Evolutionary conservation across 2,329 filamentous ascomycete species (phyloP), one percentile per base, ranked within the genome.

Genomic region (Colletotrichum horii): DNA sequence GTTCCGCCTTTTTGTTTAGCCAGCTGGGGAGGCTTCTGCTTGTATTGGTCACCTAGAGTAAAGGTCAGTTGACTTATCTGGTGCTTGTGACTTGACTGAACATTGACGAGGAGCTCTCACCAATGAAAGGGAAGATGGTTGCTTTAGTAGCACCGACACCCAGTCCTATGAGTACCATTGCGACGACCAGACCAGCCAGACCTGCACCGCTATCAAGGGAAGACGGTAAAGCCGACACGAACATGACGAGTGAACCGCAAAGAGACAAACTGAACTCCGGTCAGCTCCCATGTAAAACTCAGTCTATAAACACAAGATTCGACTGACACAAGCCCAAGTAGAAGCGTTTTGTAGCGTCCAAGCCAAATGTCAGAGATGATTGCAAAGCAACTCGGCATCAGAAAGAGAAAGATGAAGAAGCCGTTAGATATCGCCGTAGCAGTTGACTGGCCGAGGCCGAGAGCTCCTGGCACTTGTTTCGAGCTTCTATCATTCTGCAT

Each of bases 61-160:
- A 6, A 19, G 22, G 32, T 64, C 22, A 64, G 15, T 9, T 30
- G 16, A 43, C 11, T 7, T 4, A 19, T 48, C 43, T 52, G 24
- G n/a, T 6, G 15, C 28, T n/a, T 15, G 3, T 14, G 7, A 8
- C 34, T 64, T 22, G 24, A n/a, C 1, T 34, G 5, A 14, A 26
- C 0, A 15, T 14, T 24, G 2, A 19, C 3, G 5, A 26, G 5
- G 19, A 3, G 0, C 2, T 43, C 61, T 66, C 6, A 67, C 76
- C 76, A 52, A 89, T 88, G 69, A 85, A 80, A 4, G 79, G 78
- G 7, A 75, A 76, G 19, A 79, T 73, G 78, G 91, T 91, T 75
- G 89, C 88, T 83, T 92, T 92, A 84, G 92, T 90, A 62, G 88
- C 89, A 79, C 91, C 91, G 22, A 89, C 91, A 67, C 91, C 91